These are phyloP conservation scores for Pyricularia pennisetigena DNA, from an alignment of 2,329 filamentous ascomycete genomes.

Conservation along the genomic window DNA sequence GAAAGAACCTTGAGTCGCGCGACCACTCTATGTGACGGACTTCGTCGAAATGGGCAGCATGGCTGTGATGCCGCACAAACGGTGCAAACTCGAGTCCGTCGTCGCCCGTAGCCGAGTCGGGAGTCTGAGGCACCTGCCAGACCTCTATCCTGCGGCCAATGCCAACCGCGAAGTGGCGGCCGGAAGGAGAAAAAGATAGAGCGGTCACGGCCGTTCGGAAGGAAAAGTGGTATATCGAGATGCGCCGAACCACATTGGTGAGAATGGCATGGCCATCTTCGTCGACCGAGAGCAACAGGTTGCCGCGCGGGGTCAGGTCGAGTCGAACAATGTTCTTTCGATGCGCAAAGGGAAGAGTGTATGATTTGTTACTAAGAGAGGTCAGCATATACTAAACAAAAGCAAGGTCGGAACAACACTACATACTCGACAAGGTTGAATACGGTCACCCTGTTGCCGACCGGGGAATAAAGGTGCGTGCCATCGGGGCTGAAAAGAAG, in stretches of 20 bases:
- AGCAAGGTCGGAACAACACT: not conserved
- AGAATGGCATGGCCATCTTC: conserved; percentile 90
- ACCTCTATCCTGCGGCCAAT: conserved; percentile 84
- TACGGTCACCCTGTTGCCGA: conserved; percentile 90
- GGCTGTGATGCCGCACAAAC: conserved; percentile 79
- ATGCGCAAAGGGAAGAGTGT: conserved; percentile 83
- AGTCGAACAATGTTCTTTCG: conserved; percentile 86
- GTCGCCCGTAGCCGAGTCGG: conserved; percentile 66
- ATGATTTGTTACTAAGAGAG: conserved; percentile 65
- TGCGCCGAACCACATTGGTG: conserved; percentile 77
- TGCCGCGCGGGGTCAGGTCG: conserved; percentile 81
- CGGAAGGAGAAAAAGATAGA: conserved; percentile 83
- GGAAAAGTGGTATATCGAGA: conserved; percentile 91
- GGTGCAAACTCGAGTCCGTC: conserved; percentile 74
- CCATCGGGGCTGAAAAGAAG: conserved; percentile 95
- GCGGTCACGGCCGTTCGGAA: conserved; percentile 76
- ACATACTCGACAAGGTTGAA: conserved; percentile 91
- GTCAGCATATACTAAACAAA: conserved; percentile 15
- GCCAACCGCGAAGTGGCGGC: conserved; percentile 81
- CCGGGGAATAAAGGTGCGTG: conserved; percentile 87
- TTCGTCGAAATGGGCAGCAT: conserved; percentile 80
- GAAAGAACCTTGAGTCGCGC: conserved; percentile 87
- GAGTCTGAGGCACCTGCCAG: conserved; percentile 90
- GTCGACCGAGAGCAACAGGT: conserved; percentile 86
- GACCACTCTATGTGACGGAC: conserved; percentile 91